Evolutionary conservation across 2,329 filamentous ascomycete genomes (phyloP).

Genomic region (Davidsoniella neocaledoniae): DNA sequence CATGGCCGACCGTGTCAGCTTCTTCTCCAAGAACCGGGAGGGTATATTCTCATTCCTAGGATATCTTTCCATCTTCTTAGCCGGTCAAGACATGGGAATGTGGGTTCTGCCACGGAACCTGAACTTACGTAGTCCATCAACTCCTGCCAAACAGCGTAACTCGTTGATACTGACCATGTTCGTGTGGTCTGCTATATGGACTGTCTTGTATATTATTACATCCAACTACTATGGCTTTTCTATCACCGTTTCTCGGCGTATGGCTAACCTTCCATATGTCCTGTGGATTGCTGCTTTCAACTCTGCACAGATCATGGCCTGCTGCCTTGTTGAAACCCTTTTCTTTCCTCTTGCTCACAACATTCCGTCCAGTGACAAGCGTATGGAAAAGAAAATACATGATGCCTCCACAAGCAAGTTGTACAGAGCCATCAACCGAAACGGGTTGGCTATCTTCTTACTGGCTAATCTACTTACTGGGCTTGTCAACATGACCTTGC

Average conservation of each 20-base stretch:
- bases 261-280: conserved; percentile 88
- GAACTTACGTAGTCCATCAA: conserved; percentile 24
- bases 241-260: conserved; percentile 64
- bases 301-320: conserved; percentile 60
- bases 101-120: conserved; percentile 51
- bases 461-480: conserved; percentile 82
- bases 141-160: conserved; percentile 27
- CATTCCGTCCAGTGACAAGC: conserved; percentile 17
- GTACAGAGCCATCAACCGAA: conserved; percentile 73
- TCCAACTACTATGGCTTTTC: conserved; percentile 53
- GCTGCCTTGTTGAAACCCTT: conserved; percentile 58
- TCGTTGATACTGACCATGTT: conserved; percentile 46
- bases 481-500: conserved; percentile 69
- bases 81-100: conserved; percentile 71
- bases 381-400: conserved; percentile 43
- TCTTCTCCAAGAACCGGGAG: conserved; percentile 82
- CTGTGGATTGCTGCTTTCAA: conserved; percentile 91
- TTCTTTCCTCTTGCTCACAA: conserved; percentile 44
- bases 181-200: conserved; percentile 52
- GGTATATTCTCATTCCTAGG: conserved; percentile 84
- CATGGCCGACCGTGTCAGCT: conserved; percentile 57
- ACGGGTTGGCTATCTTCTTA: conserved; percentile 72
- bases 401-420: conserved; percentile 60
- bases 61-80: conserved; percentile 87
- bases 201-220: conserved; percentile 52